Evolutionary conservation across 2,329 filamentous ascomycete species (phyloP), one percentile per base, ranked within the genome.

Genomic region (Fusarium verrucosum): DNA sequence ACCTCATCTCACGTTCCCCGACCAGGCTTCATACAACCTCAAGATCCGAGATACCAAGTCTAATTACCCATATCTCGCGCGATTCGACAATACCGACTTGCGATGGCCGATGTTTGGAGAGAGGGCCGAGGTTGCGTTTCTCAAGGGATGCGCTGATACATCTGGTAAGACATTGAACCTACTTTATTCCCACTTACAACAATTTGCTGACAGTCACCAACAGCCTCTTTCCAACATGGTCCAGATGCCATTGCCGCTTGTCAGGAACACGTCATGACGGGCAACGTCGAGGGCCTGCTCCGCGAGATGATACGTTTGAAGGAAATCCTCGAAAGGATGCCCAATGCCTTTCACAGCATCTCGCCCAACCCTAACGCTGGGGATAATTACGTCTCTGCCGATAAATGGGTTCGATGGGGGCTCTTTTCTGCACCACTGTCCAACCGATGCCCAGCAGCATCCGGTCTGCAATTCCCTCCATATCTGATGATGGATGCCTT

Each of bases 401-500:
- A 80, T 22, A 76, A 81, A 43, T 83, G 80, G 80, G 77, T 82
- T n/a, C 77, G 80, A 19, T 83, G 81, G 81, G 81, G 74, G 4
- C 81, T 83, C 58, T 85, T 85, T 66, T 82, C 80, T 0, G 77
- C 83, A 0, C 82, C 82, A 1, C 68, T 85, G 0, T 84, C 82
- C 1, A 82, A 79, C 57, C 72, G 82, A 10, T 82, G 80, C 4
- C 82, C 83, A 0, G 83, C 82, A 2, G 79, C 82, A 1, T 83
- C 81, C 0, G 82, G 82, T 0, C 70, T 85, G 0, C 80, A 85
- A 46, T 85, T 85, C 41, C 82, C 82, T 0, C 82, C 83, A 0
- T 85, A 81, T 50, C 75, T 85, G 0, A 75, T 85, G 5, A 84
- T 85, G 82, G 82, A 85, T 65, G 83, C 82, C 0, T 85, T 85